Evolutionary conservation across 2,329 filamentous ascomycete genomes (phyloP).

Genomic region (Mariannaea elegans): DNA sequence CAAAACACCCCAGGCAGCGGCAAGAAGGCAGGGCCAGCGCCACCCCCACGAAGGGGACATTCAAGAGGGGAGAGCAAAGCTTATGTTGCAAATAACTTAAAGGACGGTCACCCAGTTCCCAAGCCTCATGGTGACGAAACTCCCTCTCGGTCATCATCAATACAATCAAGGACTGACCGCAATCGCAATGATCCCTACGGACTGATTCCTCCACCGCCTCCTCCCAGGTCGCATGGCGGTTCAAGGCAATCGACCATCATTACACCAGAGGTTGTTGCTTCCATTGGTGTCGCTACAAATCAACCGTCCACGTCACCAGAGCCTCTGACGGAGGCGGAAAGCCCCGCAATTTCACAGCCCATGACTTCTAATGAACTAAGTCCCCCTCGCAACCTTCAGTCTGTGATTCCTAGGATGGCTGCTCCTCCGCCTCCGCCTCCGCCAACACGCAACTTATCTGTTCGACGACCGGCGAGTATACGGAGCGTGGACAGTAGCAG

Average conservation of each 20-base stretch:
- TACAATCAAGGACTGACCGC: constrained; percentile 56
- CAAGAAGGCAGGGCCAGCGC: constrained; percentile 58
- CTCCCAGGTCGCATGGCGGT: constrained; percentile 56
- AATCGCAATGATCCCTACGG: constrained; percentile 52
- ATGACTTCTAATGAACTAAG: constrained; percentile 20
- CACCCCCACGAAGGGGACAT: constrained; percentile 60
- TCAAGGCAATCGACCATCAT: constrained; percentile 43
- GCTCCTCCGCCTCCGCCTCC: constrained; percentile 57
- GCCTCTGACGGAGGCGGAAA: constrained; percentile 31
- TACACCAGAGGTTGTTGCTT: constrained; percentile 35
- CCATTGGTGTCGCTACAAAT: constrained; percentile 46
- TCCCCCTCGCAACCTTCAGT: constrained; percentile 24
- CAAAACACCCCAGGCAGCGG: constrained; percentile 46
- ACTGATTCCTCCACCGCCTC: constrained; percentile 65
- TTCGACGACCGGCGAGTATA: constrained; percentile 55
- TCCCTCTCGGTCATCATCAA: constrained; percentile 59
- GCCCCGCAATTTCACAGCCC: constrained; percentile 17
- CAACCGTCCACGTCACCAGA: constrained; percentile 31
- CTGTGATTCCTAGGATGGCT: constrained; percentile 29
- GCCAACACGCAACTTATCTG: constrained; percentile 55
- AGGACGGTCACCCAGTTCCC: constrained; percentile 18
- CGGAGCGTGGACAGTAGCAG: constrained; percentile 50
- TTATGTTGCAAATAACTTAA: constrained; percentile 27
- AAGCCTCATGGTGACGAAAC: constrained; percentile 47
- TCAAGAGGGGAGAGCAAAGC: constrained; percentile 55